These are phyloP conservation scores for Talinum fruticosum DNA, from an alignment of 148 eudicot species.

Conservation along the genomic window DNA sequence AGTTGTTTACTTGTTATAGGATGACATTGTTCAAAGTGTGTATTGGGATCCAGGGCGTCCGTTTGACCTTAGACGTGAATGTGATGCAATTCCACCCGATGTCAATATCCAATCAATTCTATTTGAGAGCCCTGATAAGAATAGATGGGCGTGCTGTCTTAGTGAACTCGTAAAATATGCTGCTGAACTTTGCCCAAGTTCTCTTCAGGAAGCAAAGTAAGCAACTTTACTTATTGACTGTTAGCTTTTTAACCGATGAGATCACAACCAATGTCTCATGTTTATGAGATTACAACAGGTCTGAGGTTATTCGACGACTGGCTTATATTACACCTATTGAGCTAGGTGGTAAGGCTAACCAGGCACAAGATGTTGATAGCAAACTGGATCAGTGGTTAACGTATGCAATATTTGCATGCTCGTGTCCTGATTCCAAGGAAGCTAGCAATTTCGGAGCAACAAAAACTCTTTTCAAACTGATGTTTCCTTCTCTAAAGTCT, in stretches of 20 bases:
- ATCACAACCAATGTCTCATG: neutral
- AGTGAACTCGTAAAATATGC: constrained; percentile 95
- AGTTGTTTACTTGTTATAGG: constrained; percentile 43
- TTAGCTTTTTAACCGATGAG: neutral
- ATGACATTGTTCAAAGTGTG: constrained; percentile 96
- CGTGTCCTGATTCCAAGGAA: constrained; percentile 82
- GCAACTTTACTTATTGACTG: constrained; percentile 15
- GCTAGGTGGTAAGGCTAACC: constrained; percentile 93
- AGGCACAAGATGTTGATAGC: constrained; percentile 83
- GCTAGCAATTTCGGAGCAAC: constrained; percentile 68
- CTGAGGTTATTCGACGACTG: constrained; percentile 91
- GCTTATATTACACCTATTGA: constrained; percentile 83
- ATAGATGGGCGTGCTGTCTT: constrained; percentile 95
- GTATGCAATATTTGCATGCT: constrained; percentile 97
- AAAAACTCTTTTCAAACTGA: constrained; percentile 78
- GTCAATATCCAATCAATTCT: constrained; percentile 87
- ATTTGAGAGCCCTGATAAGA: constrained; percentile 93
- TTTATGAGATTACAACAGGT: constrained; percentile 38
- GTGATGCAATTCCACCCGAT: constrained; percentile 83
- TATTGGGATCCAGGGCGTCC: constrained; percentile 97
- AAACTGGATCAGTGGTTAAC: constrained; percentile 98
- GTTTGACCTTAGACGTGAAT: constrained; percentile 88
- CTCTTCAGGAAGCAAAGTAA: constrained; percentile 98
- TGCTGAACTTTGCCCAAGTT: constrained; percentile 92
- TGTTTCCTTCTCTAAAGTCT: constrained; percentile 86